These are phyloP conservation scores for Volvox carteri DNA, from an alignment of 163 green algal genomes.

Conservation along the genomic window DNA sequence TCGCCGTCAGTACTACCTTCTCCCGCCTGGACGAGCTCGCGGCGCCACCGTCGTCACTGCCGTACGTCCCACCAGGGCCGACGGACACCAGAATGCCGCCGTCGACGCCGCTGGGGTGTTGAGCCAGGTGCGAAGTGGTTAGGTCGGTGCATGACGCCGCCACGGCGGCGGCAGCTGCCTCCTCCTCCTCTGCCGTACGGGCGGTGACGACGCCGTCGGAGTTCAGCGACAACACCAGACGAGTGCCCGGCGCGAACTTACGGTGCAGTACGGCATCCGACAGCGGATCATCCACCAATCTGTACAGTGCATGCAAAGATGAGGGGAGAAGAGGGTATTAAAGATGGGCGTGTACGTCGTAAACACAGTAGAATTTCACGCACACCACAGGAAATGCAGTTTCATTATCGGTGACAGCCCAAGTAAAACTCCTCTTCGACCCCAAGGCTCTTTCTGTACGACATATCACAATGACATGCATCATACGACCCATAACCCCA, in stretches of 20 bases:
- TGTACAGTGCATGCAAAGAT: background rate
- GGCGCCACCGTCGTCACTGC: background rate
- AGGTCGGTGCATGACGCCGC: background rate
- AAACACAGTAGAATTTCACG: too few relatives aligned
- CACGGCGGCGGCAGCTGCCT: background rate
- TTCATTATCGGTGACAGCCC: too few relatives aligned
- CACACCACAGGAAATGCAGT: too few relatives aligned
- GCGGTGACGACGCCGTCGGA: constrained; percentile 38
- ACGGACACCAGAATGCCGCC: constrained; percentile 39
- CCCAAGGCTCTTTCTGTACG: too few relatives aligned
- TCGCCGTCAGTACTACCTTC: constrained; percentile 23
- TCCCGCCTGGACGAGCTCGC: background rate
- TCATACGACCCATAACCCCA: too few relatives aligned
- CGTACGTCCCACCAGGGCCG: background rate
- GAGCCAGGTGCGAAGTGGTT: background rate
- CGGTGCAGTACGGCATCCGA: constrained; percentile 61
- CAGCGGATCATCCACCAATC: constrained; percentile 59
- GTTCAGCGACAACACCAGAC: constrained; percentile 36
- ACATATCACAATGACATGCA: too few relatives aligned
- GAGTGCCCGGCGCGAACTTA: constrained; percentile 32
- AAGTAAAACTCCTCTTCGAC: too few relatives aligned
- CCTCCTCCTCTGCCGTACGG: constrained; percentile 37
- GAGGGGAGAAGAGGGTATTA: background rate
- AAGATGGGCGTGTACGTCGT: too few relatives aligned
- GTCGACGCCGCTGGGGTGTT: constrained; percentile 43